Evolutionary conservation across 2,329 filamentous ascomycete genomes (phyloP).

Genomic region (Cladosporium sp.): DNA sequence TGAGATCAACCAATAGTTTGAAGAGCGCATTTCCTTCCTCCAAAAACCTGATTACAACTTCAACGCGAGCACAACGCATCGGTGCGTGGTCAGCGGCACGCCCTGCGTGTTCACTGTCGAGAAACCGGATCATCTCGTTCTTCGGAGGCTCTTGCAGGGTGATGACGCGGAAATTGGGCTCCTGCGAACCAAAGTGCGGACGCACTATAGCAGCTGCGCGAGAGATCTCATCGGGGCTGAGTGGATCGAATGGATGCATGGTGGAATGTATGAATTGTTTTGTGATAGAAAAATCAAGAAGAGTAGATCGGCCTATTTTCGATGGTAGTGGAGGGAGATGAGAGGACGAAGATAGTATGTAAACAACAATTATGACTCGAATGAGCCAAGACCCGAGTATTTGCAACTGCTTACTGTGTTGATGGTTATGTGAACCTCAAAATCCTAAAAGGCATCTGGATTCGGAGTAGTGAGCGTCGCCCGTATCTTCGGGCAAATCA

Average conservation of each 20-base stretch:
- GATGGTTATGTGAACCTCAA: conserved; percentile 4
- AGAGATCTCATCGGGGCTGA: conserved; percentile 43
- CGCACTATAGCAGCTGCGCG: conserved; percentile 51
- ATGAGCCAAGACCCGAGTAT: background rate
- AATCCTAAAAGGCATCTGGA: conserved; percentile 7
- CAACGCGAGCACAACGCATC: conserved; percentile 18
- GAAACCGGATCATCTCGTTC: conserved; percentile 30
- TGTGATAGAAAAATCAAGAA: background rate
- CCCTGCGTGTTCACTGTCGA: conserved; percentile 31
- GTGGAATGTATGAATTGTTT: background rate
- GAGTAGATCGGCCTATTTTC: background rate
- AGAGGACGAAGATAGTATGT: background rate
- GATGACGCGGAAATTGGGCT: conserved; percentile 50
- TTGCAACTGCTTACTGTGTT: background rate
- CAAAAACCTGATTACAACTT: conserved; percentile 2
- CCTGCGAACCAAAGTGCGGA: conserved; percentile 63
- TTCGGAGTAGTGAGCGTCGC: background rate
- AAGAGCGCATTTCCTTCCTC: conserved; percentile 15
- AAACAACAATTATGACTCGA: background rate
- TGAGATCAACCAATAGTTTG: conserved; percentile 20
- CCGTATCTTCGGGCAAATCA: conserved; percentile 3
- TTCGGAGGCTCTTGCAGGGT: conserved; percentile 38
- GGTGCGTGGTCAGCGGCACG: background rate
- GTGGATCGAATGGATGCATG: conserved; percentile 22
- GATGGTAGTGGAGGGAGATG: background rate